A percentile compares a stretch with the other conserved stretches of the same genome.
phyloP scores from a whole-genome alignment of 1,284 basidiomycete genomes.

The Omphalotus olearius region DNA sequence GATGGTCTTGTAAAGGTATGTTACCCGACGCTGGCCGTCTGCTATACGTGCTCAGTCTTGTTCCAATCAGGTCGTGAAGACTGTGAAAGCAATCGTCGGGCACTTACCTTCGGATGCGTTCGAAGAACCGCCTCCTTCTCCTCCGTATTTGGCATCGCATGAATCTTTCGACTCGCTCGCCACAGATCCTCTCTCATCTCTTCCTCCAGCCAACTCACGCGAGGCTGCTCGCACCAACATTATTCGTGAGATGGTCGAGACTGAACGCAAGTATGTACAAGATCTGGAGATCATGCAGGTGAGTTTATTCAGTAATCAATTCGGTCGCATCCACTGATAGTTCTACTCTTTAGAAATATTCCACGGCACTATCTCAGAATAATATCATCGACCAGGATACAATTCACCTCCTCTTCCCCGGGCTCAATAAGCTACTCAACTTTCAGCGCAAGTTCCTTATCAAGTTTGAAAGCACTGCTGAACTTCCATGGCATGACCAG shows the following conservation, averaged over 20 bases:
- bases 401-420: slow-evolving; percentile 93
- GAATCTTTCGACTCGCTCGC: slow-evolving; percentile 58
- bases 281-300: slow-evolving; percentile 97
- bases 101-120: slow-evolving; percentile 75
- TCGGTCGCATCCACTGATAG: slow-evolving; percentile 8
- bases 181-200: slow-evolving; percentile 34
- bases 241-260: slow-evolving; percentile 85
- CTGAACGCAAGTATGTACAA: slow-evolving; percentile 97
- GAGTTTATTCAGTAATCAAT: slow-evolving; percentile 22
- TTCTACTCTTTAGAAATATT: slow-evolving; percentile 61
- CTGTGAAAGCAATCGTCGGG: slow-evolving; percentile 86
- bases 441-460: slow-evolving; percentile 97
- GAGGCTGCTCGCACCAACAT: slow-evolving; percentile 76
- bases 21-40: slow-evolving; percentile 11
- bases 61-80: slow-evolving; percentile 73
- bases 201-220: slow-evolving; percentile 47
- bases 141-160: slow-evolving; percentile 47
- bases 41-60: slow-evolving; percentile 2
- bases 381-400: slow-evolving; percentile 92
- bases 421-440: slow-evolving; percentile 92
- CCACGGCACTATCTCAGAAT: slow-evolving; percentile 73
- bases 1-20: slow-evolving; percentile 93
- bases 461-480: slow-evolving; percentile 83
- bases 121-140: slow-evolving; percentile 59
- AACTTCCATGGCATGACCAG: slow-evolving; percentile 83